phyloP scores from a whole-genome alignment of 23 red algal genomes.

The Cyanidiococcus yangmingshanensis region DNA sequence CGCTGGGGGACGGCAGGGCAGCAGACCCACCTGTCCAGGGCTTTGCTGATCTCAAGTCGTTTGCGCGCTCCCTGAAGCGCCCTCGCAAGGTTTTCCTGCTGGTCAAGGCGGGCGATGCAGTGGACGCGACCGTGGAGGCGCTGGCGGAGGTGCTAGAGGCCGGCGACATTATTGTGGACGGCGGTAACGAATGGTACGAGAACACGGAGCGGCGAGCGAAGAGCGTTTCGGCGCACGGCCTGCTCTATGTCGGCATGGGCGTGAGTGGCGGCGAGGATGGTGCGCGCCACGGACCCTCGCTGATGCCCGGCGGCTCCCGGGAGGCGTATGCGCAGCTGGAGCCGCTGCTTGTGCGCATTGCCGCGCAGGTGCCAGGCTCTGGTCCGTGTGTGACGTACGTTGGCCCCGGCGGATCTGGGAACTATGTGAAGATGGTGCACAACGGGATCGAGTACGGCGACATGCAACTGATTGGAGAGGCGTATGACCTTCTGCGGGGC shows the following conservation, averaged over 20 bases:
- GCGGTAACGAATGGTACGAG: slow-evolving; percentile 56
- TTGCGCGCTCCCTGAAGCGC: slow-evolving; percentile 48
- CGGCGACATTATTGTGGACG: slow-evolving; percentile 74
- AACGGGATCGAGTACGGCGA: slow-evolving; percentile 78
- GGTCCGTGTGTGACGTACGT: slow-evolving; percentile 49
- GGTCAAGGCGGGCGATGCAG: slow-evolving; percentile 59
- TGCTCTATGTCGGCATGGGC: slow-evolving; percentile 55
- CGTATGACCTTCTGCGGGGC: slow-evolving; percentile 26
- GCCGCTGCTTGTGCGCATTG: slow-evolving; percentile 45
- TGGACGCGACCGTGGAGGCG: slow-evolving; percentile 42
- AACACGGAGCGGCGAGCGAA: slow-evolving; percentile 44
- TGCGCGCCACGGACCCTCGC: slow-evolving; percentile 56
- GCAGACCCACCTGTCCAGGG: neutral
- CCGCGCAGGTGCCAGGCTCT: slow-evolving; percentile 45
- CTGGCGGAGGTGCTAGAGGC: slow-evolving; percentile 31
- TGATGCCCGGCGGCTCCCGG: slow-evolving; percentile 59
- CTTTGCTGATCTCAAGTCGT: neutral
- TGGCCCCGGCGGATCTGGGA: slow-evolving; percentile 38
- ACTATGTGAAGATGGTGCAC: slow-evolving; percentile 94
- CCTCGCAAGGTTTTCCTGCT: slow-evolving; percentile 56
- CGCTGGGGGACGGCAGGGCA: slow-evolving; percentile 20
- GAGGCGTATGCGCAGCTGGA: slow-evolving; percentile 41
- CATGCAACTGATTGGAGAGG: slow-evolving; percentile 54
- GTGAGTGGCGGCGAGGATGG: slow-evolving; percentile 75
- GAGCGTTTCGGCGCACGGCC: slow-evolving; percentile 31